Base-by-base conservation (phyloP, 176 grass and related monocot species). In the Triticum turgidum region DNA sequence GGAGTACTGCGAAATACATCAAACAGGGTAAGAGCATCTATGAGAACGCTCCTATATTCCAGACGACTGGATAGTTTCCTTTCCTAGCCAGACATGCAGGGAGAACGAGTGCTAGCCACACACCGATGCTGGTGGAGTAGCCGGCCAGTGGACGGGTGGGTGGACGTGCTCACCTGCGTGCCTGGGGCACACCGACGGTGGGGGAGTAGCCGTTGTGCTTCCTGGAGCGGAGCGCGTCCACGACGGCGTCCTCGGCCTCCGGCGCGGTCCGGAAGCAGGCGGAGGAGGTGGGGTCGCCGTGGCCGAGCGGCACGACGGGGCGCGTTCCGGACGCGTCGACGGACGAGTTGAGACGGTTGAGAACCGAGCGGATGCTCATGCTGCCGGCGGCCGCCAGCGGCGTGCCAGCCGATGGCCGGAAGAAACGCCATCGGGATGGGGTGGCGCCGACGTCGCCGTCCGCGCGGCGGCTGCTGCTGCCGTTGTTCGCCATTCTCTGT, bases 171-270 rank as follows among this genome's bases (percentile, higher is more conserved):
- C 70, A 95, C 95, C 89, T 44, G 76, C 91, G 80, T 17, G 95
- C 91, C 6, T 86, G 18, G 34, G 79, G 76, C 24, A 87, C 47
- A 18, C 95, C 93, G 34, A 62, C 56, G 54, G 24, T 85, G 21
- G 25, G 72, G 12, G 89, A 25, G 85, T 98, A 98, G 9, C 88
- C 78, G 82, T 95, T 93, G 87, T 85, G 87, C 75, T 83, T 13
- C 29, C 79, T 52, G 67, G 93, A 91, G 21, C 78, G 77, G 80
- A 98, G 84, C 8, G 89, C 91, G 17, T 89, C 87, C 54, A 91
- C 91, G 59, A 98, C 61, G 77, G 92, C 92, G 45, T 93, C 92
- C 87, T 88, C 95, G 4, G 95, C 95, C 18, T 81, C 87, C 0
- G 80, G 71, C 35, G 91, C 54, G 41, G 95, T 93, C 33, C 91